These are phyloP conservation scores for Mortierella sp. DNA, from an alignment of 371 early-diverging fungal species.

Conservation along the genomic window DNA sequence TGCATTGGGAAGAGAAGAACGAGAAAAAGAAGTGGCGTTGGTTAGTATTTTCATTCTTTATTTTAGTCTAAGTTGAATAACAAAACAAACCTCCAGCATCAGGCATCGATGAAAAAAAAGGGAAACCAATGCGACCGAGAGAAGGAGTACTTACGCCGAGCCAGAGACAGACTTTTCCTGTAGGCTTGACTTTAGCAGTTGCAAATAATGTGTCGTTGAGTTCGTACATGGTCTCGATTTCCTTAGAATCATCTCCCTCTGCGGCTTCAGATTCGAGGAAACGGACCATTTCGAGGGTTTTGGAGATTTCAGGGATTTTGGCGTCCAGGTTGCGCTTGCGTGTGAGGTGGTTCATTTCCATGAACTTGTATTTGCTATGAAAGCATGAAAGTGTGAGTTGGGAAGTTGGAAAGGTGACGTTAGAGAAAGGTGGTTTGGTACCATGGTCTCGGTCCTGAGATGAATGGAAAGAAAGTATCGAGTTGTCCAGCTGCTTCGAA, in stretches of 20 bases:
- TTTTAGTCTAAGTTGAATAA: too few relatives aligned
- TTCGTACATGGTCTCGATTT: conserved; percentile 89
- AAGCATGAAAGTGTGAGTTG: not conserved
- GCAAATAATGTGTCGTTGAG: conserved; percentile 95
- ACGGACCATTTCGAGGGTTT: conserved; percentile 90
- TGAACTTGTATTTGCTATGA: conserved; percentile 96
- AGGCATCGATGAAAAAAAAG: not conserved
- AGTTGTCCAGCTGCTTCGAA: too few relatives aligned
- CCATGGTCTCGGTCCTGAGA: too few relatives aligned
- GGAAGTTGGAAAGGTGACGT: not conserved
- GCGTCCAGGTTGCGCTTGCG: conserved; percentile 86
- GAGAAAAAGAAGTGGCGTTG: not conserved
- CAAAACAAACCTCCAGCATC: not conserved
- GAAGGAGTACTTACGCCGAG: conserved; percentile 81
- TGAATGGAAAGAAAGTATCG: too few relatives aligned
- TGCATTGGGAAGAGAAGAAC: not conserved
- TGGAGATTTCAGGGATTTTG: conserved; percentile 97
- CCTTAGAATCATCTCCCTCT: conserved; percentile 76
- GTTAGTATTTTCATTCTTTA: not conserved
- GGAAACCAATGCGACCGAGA: not conserved
- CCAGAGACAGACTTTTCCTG: conserved; percentile 93
- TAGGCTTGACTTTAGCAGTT: conserved; percentile 83
- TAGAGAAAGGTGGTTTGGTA: too few relatives aligned
- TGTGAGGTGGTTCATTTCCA: conserved; percentile 92
- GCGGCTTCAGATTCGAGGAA: conserved; percentile 74